Evolutionary conservation across 495 filamentous ascomycete genomes (phyloP).

Genomic region (Xylaria flabelliformis): DNA sequence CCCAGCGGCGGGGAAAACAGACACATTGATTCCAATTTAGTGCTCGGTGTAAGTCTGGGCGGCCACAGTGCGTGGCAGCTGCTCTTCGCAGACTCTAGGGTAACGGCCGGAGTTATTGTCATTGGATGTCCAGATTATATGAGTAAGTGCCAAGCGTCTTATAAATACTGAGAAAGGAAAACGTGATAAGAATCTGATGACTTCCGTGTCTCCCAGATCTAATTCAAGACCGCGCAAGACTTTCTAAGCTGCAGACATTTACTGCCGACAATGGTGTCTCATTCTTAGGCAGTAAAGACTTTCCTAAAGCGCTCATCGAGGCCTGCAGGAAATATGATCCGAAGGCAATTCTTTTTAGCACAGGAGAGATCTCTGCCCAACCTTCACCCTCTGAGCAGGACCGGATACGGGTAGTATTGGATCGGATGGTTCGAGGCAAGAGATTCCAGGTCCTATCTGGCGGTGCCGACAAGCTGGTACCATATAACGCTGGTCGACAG

Average conservation of each 20-base stretch:
- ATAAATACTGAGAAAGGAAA: not conserved
- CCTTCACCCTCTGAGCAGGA: constrained; percentile 33
- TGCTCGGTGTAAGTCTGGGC: constrained; percentile 83
- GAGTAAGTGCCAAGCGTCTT: constrained; percentile 45
- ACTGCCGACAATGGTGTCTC: constrained; percentile 57
- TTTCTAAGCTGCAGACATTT: constrained; percentile 72
- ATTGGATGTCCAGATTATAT: constrained; percentile 92
- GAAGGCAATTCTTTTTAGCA: constrained; percentile 68
- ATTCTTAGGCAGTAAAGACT: constrained; percentile 78
- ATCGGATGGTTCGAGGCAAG: constrained; percentile 69
- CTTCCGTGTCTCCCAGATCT: constrained; percentile 50
- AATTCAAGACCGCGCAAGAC: constrained; percentile 76
- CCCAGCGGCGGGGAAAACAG: constrained; percentile 35
- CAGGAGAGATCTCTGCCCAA: constrained; percentile 44
- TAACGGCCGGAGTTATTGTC: constrained; percentile 76
- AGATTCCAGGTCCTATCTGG: constrained; percentile 80
- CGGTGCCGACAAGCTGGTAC: constrained; percentile 81
- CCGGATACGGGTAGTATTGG: constrained; percentile 55
- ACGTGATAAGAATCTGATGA: constrained; percentile 11
- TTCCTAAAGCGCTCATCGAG: constrained; percentile 69
- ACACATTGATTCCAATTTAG: constrained; percentile 71
- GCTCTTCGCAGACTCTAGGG: constrained; percentile 76
- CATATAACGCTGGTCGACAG: constrained; percentile 69
- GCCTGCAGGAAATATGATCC: constrained; percentile 71
- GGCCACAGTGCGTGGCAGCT: constrained; percentile 89